These are phyloP conservation scores for Boletus vinaceobasis DNA, from an alignment of 768 basidiomycete genomes.

Conservation along the genomic window DNA sequence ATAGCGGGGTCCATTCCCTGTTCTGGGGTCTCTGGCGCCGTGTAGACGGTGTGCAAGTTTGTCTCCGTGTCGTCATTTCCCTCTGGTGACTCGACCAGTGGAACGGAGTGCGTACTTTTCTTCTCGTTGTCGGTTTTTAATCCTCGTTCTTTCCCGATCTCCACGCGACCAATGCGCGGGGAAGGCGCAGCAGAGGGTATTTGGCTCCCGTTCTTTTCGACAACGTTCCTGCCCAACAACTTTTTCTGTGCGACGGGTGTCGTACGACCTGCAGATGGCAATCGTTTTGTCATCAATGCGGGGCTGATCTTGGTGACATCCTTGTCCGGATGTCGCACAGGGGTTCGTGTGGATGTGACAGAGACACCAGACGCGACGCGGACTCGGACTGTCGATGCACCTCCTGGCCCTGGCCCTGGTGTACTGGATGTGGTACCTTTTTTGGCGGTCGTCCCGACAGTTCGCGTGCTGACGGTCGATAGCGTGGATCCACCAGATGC, in stretches of 20 bases:
- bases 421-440: conserved; percentile 5
- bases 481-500: conserved; percentile 28
- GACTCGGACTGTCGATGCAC: conserved; percentile 1
- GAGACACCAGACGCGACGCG: conserved; percentile 30
- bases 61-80: conserved; percentile 38
- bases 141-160: conserved; percentile 34
- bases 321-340: conserved; percentile 23
- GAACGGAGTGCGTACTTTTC: conserved; percentile 11
- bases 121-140: conserved; percentile 30
- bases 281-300: conserved; percentile 15
- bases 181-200: conserved; percentile 15
- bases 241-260: conserved; percentile 21
- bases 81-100: conserved; percentile 33
- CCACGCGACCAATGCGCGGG: conserved; percentile 15
- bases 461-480: conserved; percentile 30
- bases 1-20: conserved; percentile 5
- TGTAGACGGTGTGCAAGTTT: conserved; percentile 18
- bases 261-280: conserved; percentile 21
- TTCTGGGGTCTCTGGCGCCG: conserved; percentile 15
- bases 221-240: conserved; percentile 11
- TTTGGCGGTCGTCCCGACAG: conserved; percentile 27
- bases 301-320: conserved; percentile 24
- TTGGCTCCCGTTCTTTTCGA: conserved; percentile 13
- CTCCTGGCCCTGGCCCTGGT: conserved; percentile 9
- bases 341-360: conserved; percentile 21